These are phyloP conservation scores for Trametes cinnabarina DNA, from an alignment of 768 basidiomycete species.

Conservation along the genomic window DNA sequence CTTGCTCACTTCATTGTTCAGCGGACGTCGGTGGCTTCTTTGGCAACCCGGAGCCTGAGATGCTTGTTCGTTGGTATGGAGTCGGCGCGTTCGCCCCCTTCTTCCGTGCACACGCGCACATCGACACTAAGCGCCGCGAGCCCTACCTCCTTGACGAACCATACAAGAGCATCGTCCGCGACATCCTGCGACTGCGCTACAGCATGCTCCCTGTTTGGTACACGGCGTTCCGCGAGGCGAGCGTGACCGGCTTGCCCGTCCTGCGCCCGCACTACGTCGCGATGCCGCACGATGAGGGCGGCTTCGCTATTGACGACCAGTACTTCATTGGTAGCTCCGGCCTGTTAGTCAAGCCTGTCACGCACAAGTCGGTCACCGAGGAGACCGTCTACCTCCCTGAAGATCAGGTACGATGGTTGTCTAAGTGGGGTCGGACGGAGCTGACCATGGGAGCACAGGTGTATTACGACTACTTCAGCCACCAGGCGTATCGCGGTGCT, in stretches of 20 bases:
- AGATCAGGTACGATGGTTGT: slow-evolving; percentile 57
- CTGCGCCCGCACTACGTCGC: slow-evolving; percentile 92
- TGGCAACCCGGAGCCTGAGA: slow-evolving; percentile 91
- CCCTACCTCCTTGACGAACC: slow-evolving; percentile 91
- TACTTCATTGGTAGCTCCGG: slow-evolving; percentile 89
- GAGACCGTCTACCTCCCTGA: slow-evolving; percentile 83
- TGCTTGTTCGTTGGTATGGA: slow-evolving; percentile 97
- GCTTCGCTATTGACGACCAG: slow-evolving; percentile 91
- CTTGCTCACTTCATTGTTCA: slow-evolving; percentile 31
- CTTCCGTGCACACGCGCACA: slow-evolving; percentile 97
- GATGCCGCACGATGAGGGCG: slow-evolving; percentile 85
- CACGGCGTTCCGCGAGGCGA: slow-evolving; percentile 91
- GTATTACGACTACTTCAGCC: slow-evolving; percentile 92
- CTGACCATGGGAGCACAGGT: slow-evolving; percentile 43
- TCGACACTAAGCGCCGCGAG: slow-evolving; percentile 96
- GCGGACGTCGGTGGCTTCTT: slow-evolving; percentile 99
- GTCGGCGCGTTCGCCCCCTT: slow-evolving; percentile 94
- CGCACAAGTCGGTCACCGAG: slow-evolving; percentile 64
- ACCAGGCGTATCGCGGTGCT: slow-evolving; percentile 63
- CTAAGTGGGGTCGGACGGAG: not conserved
- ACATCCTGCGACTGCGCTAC: slow-evolving; percentile 80
- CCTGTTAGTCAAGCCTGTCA: slow-evolving; percentile 88
- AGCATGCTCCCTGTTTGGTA: slow-evolving; percentile 92
- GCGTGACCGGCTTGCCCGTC: slow-evolving; percentile 76
- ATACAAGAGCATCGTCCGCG: slow-evolving; percentile 77